A percentile compares a stretch with the other conserved stretches of the same genome.
Evolutionary conservation across 2,329 filamentous ascomycete species (phyloP).

Genomic region (Fusarium anthophilum): DNA sequence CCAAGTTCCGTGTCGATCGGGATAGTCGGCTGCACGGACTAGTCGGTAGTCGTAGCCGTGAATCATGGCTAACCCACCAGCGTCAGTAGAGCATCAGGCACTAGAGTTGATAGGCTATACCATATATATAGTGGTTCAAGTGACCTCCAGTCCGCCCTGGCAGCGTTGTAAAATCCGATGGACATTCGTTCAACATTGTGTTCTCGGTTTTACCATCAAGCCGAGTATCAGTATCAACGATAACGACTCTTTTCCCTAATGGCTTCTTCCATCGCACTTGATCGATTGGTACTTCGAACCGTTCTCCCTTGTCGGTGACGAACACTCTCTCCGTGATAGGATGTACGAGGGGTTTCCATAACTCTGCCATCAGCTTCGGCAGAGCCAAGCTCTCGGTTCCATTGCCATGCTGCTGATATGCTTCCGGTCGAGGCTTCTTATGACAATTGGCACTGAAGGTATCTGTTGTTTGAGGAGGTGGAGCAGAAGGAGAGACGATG

Average conservation of each 20-base stretch:
- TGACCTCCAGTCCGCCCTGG: slow-evolving; percentile 12
- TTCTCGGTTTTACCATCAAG: not conserved
- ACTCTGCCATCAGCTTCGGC: not conserved
- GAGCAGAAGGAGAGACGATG: not conserved
- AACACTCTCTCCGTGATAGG: not conserved
- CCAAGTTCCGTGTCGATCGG: slow-evolving; percentile 57
- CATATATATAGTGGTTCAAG: slow-evolving; percentile 39
- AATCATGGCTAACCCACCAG: slow-evolving; percentile 43
- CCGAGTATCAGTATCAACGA: slow-evolving; percentile 13
- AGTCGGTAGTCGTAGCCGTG: slow-evolving; percentile 61
- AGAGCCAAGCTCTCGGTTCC: not conserved
- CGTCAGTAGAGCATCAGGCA: not conserved
- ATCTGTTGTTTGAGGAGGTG: not conserved
- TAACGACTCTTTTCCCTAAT: not conserved
- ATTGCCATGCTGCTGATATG: not conserved
- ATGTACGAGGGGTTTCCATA: slow-evolving; percentile 18
- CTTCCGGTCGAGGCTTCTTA: not conserved
- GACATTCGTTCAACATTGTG: slow-evolving; percentile 3
- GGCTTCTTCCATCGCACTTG: slow-evolving; percentile 14
- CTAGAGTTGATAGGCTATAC: not conserved
- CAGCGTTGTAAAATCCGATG: not conserved
- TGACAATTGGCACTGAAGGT: not conserved
- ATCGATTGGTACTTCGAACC: not conserved
- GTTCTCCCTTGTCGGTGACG: slow-evolving; percentile 13
- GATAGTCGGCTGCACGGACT: slow-evolving; percentile 53